Percentiles rank a stretch among this genome's conserved stretches.
These are phyloP conservation scores for Capsicum chinense DNA, from an alignment of 257 asterid genomes.

Conservation along the genomic window DNA sequence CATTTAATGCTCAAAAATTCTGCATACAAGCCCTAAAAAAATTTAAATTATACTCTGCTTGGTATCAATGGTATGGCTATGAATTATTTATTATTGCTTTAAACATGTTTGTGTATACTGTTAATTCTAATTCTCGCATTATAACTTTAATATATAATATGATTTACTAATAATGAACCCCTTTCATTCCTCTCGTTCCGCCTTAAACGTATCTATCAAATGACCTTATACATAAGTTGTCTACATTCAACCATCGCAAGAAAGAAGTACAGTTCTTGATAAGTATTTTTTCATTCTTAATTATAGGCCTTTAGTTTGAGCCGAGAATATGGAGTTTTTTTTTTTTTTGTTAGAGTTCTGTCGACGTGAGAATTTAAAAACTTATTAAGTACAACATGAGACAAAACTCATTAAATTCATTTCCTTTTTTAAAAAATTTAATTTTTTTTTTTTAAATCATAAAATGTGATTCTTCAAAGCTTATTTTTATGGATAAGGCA, in stretches of 20 bases:
- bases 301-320: not conserved
- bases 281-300: not conserved
- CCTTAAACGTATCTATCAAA: not conserved
- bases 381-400: not conserved
- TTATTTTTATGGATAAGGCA: conserved; percentile 3
- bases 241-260: not conserved
- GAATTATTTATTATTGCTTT: not conserved
- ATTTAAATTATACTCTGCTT: not conserved
- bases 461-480: not conserved
- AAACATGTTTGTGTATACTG: not conserved
- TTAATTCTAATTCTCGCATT: not conserved
- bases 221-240: not conserved
- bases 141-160: not conserved
- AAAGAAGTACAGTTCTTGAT: not conserved
- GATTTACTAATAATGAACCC: not conserved
- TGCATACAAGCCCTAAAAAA: not conserved
- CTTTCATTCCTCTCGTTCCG: not conserved
- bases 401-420: not conserved
- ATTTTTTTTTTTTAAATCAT: not conserved
- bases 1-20: not conserved
- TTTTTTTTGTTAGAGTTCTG: too few relatives aligned
- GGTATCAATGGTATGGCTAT: too few relatives aligned
- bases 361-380: too few relatives aligned
- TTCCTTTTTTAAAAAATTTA: not conserved
- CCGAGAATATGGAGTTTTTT: not conserved